These are phyloP conservation scores for Tulasnella sp. DNA, from an alignment of 768 basidiomycete genomes.

Conservation along the genomic window DNA sequence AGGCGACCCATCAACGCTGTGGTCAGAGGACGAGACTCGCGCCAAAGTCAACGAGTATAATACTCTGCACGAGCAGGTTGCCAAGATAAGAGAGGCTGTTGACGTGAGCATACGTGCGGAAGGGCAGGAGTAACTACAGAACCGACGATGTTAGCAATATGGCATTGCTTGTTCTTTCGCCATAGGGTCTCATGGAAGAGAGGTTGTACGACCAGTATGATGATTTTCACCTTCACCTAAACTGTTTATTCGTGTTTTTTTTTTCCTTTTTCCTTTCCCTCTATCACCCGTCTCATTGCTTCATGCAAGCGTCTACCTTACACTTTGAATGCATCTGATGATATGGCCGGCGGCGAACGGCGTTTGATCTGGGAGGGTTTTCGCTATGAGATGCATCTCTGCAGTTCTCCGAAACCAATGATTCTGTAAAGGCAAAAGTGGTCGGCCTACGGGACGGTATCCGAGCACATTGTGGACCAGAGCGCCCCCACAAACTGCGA, in stretches of 20 bases:
- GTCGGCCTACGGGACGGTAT: neutral
- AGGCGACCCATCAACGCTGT: slow-evolving; percentile 1
- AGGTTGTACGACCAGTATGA: neutral
- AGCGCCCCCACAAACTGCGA: neutral
- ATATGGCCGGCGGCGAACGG: neutral
- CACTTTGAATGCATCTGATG: slow-evolving; percentile 12
- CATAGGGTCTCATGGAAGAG: neutral
- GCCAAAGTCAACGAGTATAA: neutral
- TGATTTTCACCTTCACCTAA: neutral
- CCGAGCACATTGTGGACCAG: neutral
- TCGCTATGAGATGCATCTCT: neutral
- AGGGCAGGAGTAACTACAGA: neutral
- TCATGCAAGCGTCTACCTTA: neutral
- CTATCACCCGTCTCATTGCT: neutral
- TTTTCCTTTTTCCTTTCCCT: neutral
- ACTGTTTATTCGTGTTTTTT: neutral
- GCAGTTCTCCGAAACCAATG: neutral
- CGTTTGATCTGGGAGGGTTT: neutral
- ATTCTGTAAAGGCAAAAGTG: neutral
- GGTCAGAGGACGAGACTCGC: neutral
- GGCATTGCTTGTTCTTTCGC: neutral
- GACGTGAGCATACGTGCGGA: neutral
- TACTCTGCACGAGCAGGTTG: neutral
- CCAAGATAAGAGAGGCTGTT: neutral
- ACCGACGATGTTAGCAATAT: neutral